Conservation (phyloP, 768 basidiomycete species). For the Suillus ampliporus region DNA sequence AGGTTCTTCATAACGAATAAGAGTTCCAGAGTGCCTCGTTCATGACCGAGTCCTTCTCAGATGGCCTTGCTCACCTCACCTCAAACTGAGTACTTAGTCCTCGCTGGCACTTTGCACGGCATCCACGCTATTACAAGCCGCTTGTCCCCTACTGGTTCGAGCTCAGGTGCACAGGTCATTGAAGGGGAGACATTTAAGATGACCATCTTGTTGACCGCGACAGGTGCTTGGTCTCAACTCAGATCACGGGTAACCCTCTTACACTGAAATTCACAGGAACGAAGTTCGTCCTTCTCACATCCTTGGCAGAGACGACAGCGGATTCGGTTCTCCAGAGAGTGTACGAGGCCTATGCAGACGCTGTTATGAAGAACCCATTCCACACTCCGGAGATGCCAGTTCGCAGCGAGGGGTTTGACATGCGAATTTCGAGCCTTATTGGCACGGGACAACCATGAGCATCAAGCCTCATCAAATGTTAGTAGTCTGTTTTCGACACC, state of each 20-base stretch:
- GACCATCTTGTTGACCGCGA: constrained; percentile 86
- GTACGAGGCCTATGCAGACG: constrained; percentile 93
- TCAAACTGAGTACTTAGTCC: constrained; percentile 95
- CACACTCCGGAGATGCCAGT: constrained; percentile 99
- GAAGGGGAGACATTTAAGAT: constrained; percentile 97
- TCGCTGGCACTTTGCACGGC: constrained; percentile 96
- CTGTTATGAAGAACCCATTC: constrained; percentile 99
- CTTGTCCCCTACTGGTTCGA: constrained; percentile 79
- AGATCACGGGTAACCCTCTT: neutral
- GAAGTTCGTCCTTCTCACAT: constrained; percentile 93
- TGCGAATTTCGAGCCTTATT: constrained; percentile 64
- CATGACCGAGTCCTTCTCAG: constrained; percentile 45
- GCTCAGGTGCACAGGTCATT: constrained; percentile 93
- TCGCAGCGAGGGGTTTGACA: constrained; percentile 87
- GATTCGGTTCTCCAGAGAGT: constrained; percentile 79
- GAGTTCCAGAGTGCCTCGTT: neutral
- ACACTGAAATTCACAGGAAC: constrained; percentile 61
- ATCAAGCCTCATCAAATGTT: neutral
- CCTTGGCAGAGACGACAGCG: constrained; percentile 72
- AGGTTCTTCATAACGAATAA: constrained; percentile 52
- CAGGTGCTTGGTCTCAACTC: constrained; percentile 58
- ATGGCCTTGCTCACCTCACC: constrained; percentile 88
- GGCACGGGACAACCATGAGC: constrained; percentile 43
- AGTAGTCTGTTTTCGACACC: neutral
- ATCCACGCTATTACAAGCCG: constrained; percentile 98